Base-by-base conservation (phyloP, 2,329 filamentous ascomycete species). In the Neofusicoccum umdonicola region DNA sequence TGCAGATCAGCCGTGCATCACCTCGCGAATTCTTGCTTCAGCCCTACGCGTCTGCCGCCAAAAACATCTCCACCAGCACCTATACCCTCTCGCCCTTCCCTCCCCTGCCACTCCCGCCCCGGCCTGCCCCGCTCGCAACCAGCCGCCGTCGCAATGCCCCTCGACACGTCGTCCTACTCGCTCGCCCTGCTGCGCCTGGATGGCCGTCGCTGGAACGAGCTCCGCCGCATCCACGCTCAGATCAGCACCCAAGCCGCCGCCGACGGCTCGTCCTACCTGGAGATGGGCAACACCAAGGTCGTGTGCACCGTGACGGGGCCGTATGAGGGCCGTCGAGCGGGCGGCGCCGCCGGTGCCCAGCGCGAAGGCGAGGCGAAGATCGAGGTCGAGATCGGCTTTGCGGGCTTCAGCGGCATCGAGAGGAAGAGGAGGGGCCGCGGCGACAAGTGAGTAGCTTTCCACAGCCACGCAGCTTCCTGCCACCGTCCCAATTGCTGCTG, bases 211-310 rank as follows among this genome's bases (percentile, higher is more conserved):
- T 99, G 95, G 95, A 98, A 99, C 81, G 95, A 99, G 78, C 87
- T 99, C 44, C 92, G 95, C 34, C 88, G 92, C 7, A 85, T 97
- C 58, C 88, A 92, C 74, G 94, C 91, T 54, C 91, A 96, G 79
- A 93, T 99, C 74, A 91, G 90, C 67, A 97, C 93, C 1, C 95
- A 97, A 78, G 90, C 93, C 66, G 90, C 93, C 57, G 93, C 93
- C 63, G 95, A 98, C 71, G 95, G 95, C 41, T 96, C 91, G 50
- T 92, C 90, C 67, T 97, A 97, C 79, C 87, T 98, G 66, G 92
- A 97, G 76, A 96, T 96, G 89, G 95, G 95, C 71, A 96, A 98
- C 80, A 99, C 95, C 22, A 95, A 97, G 76, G 90, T 99, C 70
- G 91, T 98, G 79, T 97, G 94, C 79, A 92, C 93, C 27, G 89